phyloP scores from a whole-genome alignment of 305 asterid genomes.

The Solanum hybrid region DNA sequence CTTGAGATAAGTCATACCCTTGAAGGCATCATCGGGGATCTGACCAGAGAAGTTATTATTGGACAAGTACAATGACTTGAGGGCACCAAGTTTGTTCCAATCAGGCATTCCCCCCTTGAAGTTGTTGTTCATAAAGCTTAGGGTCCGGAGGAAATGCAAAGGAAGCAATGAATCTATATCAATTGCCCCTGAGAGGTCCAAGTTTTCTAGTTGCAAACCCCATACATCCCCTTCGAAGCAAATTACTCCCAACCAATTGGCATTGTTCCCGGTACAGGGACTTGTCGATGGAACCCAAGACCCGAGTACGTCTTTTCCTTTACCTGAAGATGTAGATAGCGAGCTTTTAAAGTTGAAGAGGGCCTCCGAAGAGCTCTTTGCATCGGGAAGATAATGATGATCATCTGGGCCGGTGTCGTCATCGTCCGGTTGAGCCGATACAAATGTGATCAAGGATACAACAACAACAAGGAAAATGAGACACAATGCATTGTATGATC shows the following conservation, averaged over 20 bases:
- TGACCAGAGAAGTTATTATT: slow-evolving; percentile 57
- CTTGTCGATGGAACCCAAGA: slow-evolving; percentile 41
- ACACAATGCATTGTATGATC: not conserved
- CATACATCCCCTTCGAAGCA: slow-evolving; percentile 52
- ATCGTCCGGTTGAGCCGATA: not conserved
- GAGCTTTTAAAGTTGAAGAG: slow-evolving; percentile 10
- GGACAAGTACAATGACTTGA: slow-evolving; percentile 60
- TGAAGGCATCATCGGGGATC: slow-evolving; percentile 51
- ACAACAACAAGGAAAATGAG: not conserved
- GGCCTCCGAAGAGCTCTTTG: slow-evolving; percentile 13
- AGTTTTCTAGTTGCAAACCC: slow-evolving; percentile 68
- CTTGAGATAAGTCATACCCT: slow-evolving; percentile 65
- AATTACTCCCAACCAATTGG: slow-evolving; percentile 58
- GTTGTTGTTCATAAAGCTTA: slow-evolving; percentile 62
- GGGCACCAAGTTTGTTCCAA: slow-evolving; percentile 67
- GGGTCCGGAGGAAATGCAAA: slow-evolving; percentile 35
- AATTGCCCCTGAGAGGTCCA: slow-evolving; percentile 56
- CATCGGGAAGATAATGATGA: not conserved
- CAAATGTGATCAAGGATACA: not conserved
- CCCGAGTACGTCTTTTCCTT: slow-evolving; percentile 14
- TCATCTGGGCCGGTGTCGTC: not conserved
- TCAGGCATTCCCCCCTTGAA: slow-evolving; percentile 78
- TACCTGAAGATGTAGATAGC: slow-evolving; percentile 11
- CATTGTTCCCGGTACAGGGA: slow-evolving; percentile 46
- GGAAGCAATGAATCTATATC: slow-evolving; percentile 53